These are phyloP conservation scores for Glonium stellatum DNA, from an alignment of 495 filamentous ascomycete genomes.

Conservation along the genomic window DNA sequence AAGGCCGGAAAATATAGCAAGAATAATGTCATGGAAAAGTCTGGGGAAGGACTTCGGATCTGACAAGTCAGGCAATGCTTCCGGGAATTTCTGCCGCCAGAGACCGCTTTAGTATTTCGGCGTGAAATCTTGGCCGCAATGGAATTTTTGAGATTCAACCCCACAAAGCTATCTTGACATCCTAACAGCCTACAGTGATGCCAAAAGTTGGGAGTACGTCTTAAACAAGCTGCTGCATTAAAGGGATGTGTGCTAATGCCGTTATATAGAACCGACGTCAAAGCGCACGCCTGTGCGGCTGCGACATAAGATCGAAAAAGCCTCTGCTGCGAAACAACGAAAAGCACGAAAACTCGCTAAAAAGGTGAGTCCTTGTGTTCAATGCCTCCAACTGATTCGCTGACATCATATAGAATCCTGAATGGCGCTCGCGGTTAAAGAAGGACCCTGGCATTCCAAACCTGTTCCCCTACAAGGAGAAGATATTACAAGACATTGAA, in stretches of 20 bases:
- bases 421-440: conserved; percentile 89
- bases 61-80: no score
- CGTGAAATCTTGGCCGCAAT: conserved; percentile 37
- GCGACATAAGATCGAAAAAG: conserved; percentile 93
- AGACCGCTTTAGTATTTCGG: conserved; percentile 10
- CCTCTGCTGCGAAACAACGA: conserved; percentile 79
- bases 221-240: not conserved
- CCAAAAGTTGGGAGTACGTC: conserved; percentile 31
- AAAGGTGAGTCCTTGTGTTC: conserved; percentile 44
- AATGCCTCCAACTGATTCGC: not conserved
- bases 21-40: not conserved
- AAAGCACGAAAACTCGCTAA: conserved; percentile 84
- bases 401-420: conserved; percentile 57
- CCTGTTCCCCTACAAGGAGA: conserved; percentile 95
- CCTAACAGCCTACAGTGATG: not conserved
- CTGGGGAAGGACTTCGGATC: not conserved
- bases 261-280: conserved; percentile 71
- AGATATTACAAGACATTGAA: conserved; percentile 88
- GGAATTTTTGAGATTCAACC: conserved; percentile 20
- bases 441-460: conserved; percentile 97
- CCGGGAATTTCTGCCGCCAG: not conserved
- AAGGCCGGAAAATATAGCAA: no score
- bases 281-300: conserved; percentile 85
- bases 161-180: conserved; percentile 3
- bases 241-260: not conserved